phyloP scores from a whole-genome alignment of 2,329 filamentous ascomycete species.

The Curvularia sp. region DNA sequence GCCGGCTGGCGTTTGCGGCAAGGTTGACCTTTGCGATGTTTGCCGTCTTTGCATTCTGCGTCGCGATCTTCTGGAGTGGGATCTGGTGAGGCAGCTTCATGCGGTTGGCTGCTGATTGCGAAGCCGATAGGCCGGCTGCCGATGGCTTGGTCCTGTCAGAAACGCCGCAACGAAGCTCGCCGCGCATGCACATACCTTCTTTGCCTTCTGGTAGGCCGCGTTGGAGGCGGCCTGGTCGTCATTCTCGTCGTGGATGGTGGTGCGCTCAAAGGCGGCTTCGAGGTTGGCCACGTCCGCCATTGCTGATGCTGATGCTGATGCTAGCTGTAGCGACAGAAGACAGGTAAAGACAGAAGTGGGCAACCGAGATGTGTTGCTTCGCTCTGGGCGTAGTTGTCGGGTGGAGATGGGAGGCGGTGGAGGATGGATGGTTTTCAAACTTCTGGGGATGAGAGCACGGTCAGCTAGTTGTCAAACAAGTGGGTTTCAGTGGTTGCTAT shows the following conservation, averaged over 20 bases:
- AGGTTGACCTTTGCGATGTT: conserved; percentile 69
- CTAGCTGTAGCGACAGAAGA: conserved; percentile 21
- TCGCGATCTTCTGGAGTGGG: conserved; percentile 82
- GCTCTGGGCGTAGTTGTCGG: conserved; percentile 16
- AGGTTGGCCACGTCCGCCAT: conserved; percentile 71
- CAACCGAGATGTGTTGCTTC: conserved; percentile 20
- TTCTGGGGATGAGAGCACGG: neutral
- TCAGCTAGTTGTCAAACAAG: conserved; percentile 27
- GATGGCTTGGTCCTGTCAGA: conserved; percentile 52
- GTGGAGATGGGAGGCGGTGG: conserved; percentile 18
- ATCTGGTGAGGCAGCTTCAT: conserved; percentile 77
- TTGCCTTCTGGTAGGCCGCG: conserved; percentile 73
- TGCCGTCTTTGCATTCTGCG: conserved; percentile 67
- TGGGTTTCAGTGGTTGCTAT: conserved; percentile 19
- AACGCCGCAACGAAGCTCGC: conserved; percentile 13
- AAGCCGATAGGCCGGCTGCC: conserved; percentile 57
- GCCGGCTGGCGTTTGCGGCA: conserved; percentile 61
- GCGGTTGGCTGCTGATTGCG: conserved; percentile 61
- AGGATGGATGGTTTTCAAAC: conserved; percentile 3
- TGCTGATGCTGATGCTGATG: conserved; percentile 8
- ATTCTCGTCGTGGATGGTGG: conserved; percentile 90
- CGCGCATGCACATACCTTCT: conserved; percentile 71
- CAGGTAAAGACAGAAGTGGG: conserved; percentile 19
- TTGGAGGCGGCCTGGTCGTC: conserved; percentile 64
- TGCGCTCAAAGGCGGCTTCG: conserved; percentile 86